These are phyloP conservation scores for Trichoderma brevicompactum DNA, from an alignment of 2,329 filamentous ascomycete species.

Conservation along the genomic window DNA sequence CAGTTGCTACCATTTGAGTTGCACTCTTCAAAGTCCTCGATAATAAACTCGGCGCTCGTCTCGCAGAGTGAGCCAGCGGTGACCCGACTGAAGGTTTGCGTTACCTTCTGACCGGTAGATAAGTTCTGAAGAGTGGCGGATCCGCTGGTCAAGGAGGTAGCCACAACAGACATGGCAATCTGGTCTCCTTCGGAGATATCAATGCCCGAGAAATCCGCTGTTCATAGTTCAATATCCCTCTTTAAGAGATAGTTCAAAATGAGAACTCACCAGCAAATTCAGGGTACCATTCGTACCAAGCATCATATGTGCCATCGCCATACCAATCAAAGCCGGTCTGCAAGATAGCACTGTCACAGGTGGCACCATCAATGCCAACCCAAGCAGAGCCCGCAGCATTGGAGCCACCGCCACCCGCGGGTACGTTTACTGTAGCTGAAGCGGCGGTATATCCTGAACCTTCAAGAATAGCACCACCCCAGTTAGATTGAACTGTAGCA, in stretches of 20 bases:
- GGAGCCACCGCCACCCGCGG: slow-evolving; percentile 11
- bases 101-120: slow-evolving; percentile 11
- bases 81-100: slow-evolving; percentile 14
- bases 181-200: slow-evolving; percentile 8
- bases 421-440: slow-evolving; percentile 21
- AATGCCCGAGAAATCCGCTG: slow-evolving; percentile 24
- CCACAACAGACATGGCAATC: slow-evolving; percentile 11
- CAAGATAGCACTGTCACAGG: slow-evolving; percentile 7
- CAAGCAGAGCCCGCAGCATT: slow-evolving; percentile 20
- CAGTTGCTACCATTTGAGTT: slow-evolving; percentile 7
- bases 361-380: slow-evolving; percentile 19
- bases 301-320: slow-evolving; percentile 24
- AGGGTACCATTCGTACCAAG: slow-evolving; percentile 25
- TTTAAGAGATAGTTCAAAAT: neutral
- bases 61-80: slow-evolving; percentile 22
- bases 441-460: slow-evolving; percentile 5
- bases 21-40: slow-evolving; percentile 22
- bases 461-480: slow-evolving; percentile 20
- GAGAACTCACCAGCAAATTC: slow-evolving; percentile 6
- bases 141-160: slow-evolving; percentile 22
- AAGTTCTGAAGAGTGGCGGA: slow-evolving; percentile 20
- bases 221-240: neutral
- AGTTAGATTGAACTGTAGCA: slow-evolving; percentile 20
- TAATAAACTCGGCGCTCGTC: slow-evolving; percentile 20
- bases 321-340: slow-evolving; percentile 23